Evolutionary conservation across 2,329 filamentous ascomycete species (phyloP).

Genomic region (Triangularia verruculosa): DNA sequence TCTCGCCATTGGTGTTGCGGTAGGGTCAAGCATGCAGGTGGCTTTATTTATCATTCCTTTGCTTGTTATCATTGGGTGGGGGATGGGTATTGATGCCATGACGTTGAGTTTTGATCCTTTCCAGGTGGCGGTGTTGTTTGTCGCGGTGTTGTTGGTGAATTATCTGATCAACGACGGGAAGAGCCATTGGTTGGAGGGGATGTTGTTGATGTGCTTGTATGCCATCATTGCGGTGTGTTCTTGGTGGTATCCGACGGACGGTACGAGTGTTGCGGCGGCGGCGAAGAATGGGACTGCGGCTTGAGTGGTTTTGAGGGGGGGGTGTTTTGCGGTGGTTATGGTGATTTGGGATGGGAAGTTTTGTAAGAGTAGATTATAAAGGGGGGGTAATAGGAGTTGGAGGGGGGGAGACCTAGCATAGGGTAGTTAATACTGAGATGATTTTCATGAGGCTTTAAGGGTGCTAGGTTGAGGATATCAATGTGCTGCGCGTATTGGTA

Average conservation of each 20-base stretch:
- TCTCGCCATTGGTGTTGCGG: conserved; percentile 74
- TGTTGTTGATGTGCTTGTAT: conserved; percentile 72
- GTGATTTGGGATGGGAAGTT: background rate
- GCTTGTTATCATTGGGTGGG: conserved; percentile 76
- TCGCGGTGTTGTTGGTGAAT: conserved; percentile 79
- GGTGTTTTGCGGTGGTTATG: background rate
- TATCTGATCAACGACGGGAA: conserved; percentile 81
- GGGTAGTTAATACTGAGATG: too few relatives aligned
- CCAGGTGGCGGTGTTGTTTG: conserved; percentile 81
- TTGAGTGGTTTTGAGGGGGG: background rate
- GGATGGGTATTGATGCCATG: conserved; percentile 68
- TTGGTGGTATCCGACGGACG: conserved; percentile 41
- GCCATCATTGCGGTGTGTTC: conserved; percentile 70
- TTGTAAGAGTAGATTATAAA: background rate
- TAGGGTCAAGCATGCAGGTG: conserved; percentile 78
- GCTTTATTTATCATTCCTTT: conserved; percentile 75
- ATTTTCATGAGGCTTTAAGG: too few relatives aligned
- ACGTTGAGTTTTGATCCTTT: conserved; percentile 84
- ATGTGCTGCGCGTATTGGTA: too few relatives aligned
- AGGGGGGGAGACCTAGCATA: background rate
- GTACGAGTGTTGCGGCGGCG: background rate
- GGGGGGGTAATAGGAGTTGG: background rate
- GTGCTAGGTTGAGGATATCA: too few relatives aligned
- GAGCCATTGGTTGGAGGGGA: conserved; percentile 79
- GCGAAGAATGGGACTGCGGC: background rate